phyloP scores from a whole-genome alignment of 2,329 filamentous ascomycete species.

The Massarina eburnea region DNA sequence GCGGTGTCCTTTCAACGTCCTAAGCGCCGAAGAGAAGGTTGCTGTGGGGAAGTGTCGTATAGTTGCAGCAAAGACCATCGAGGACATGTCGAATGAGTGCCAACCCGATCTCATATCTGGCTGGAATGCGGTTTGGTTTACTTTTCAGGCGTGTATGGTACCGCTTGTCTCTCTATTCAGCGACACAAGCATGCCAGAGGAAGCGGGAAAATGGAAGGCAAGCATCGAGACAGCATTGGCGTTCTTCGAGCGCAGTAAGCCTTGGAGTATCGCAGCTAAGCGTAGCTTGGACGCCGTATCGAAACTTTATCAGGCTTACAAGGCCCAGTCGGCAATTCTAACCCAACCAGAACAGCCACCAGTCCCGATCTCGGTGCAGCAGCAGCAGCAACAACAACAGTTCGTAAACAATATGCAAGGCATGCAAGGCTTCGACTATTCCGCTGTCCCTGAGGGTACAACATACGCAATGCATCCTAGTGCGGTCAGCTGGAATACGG shows the following conservation, averaged over 20 bases:
- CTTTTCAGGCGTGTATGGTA: constrained; percentile 79
- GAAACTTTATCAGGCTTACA: constrained; percentile 46
- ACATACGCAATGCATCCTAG: constrained; percentile 26
- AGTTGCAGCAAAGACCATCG: constrained; percentile 69
- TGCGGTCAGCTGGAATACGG: constrained; percentile 21
- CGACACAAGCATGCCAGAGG: constrained; percentile 53
- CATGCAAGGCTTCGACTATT: constrained; percentile 27
- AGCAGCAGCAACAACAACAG: constrained; percentile 15
- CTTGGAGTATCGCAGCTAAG: constrained; percentile 49
- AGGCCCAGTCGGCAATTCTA: constrained; percentile 26
- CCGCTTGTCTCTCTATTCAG: constrained; percentile 74
- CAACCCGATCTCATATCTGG: constrained; percentile 73
- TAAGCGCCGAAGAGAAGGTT: constrained; percentile 63
- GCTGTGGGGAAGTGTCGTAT: constrained; percentile 70
- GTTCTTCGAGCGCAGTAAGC: constrained; percentile 48
- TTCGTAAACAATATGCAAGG: constrained; percentile 10
- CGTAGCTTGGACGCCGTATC: constrained; percentile 47
- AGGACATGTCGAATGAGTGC: constrained; percentile 71
- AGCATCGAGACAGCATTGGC: constrained; percentile 46
- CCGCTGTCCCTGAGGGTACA: constrained; percentile 24
- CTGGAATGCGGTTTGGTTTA: constrained; percentile 81
- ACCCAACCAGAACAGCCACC: constrained; percentile 12
- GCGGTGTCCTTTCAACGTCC: constrained; percentile 53
- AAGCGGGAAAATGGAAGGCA: constrained; percentile 44
- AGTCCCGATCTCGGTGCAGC: constrained; percentile 14